These are phyloP conservation scores for Penicillium angulare DNA, from an alignment of 495 filamentous ascomycete species.

Conservation along the genomic window DNA sequence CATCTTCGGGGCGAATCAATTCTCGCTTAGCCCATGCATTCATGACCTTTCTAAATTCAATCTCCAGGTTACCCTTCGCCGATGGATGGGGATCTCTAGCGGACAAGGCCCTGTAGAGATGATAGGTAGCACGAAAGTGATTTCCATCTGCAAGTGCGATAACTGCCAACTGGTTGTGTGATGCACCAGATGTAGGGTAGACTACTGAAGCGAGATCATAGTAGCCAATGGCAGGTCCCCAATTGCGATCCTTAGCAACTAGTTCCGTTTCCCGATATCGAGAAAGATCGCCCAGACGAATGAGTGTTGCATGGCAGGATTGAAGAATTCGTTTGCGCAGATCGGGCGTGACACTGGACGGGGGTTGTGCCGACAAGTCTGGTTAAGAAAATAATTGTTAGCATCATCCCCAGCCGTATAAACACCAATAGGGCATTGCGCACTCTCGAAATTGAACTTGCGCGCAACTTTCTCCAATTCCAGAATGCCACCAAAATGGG, in stretches of 20 bases:
- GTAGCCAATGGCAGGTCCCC: slow-evolving; percentile 77
- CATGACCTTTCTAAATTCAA: slow-evolving; percentile 73
- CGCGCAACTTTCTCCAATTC: slow-evolving; percentile 71
- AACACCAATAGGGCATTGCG: slow-evolving; percentile 7
- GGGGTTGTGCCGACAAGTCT: slow-evolving; percentile 39
- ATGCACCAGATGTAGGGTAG: slow-evolving; percentile 72
- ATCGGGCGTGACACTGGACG: slow-evolving; percentile 40
- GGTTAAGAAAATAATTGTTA: slow-evolving; percentile 30
- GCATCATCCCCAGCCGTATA: slow-evolving; percentile 17
- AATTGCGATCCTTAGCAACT: slow-evolving; percentile 64
- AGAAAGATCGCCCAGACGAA: slow-evolving; percentile 86
- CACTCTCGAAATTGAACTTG: slow-evolving; percentile 63
- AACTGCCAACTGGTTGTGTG: slow-evolving; percentile 87
- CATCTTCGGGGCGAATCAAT: slow-evolving; percentile 52
- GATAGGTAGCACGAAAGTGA: slow-evolving; percentile 80
- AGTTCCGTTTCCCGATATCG: slow-evolving; percentile 80
- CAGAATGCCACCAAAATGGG: slow-evolving; percentile 65
- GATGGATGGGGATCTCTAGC: slow-evolving; percentile 69
- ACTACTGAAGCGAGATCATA: slow-evolving; percentile 80
- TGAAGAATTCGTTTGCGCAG: slow-evolving; percentile 57
- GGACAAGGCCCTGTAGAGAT: slow-evolving; percentile 80
- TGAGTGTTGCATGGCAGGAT: slow-evolving; percentile 80
- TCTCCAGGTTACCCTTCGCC: slow-evolving; percentile 71
- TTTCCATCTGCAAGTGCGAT: slow-evolving; percentile 72
- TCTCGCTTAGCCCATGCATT: slow-evolving; percentile 59